These are phyloP conservation scores for Camptophora hylomeconis DNA, from an alignment of 2,329 filamentous ascomycete genomes.

Conservation along the genomic window DNA sequence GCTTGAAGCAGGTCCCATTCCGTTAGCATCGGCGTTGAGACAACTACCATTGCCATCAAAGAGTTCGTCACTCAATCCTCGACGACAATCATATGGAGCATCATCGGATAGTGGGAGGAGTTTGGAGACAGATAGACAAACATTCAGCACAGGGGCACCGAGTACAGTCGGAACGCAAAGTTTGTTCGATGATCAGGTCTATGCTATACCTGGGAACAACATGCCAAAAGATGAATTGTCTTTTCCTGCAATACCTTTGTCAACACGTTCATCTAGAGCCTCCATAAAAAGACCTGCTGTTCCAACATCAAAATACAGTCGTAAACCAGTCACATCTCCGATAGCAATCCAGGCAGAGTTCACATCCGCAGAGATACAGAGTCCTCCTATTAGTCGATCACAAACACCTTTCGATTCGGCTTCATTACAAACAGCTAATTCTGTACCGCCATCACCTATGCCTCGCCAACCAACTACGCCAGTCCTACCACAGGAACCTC, in stretches of 20 bases:
- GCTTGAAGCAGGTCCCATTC: no score
- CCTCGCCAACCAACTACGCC: constrained; percentile 9
- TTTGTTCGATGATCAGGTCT: constrained; percentile 7
- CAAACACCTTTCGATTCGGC: neutral
- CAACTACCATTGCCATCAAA: no score
- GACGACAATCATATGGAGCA: constrained; percentile 6
- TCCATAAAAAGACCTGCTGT: constrained; percentile 9
- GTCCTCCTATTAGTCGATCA: neutral
- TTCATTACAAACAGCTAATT: constrained; percentile 2
- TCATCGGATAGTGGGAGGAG: constrained; percentile 11
- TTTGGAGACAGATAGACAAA: no score
- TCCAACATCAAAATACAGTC: constrained; percentile 17
- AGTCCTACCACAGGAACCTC: constrained; percentile 6
- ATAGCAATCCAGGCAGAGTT: neutral
- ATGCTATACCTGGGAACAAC: constrained; percentile 3
- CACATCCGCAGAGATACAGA: neutral
- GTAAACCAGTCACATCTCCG: constrained; percentile 8
- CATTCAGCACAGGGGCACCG: no score
- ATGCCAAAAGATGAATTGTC: constrained; percentile 5
- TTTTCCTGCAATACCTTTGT: constrained; percentile 4
- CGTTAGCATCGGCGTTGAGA: no score
- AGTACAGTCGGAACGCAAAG: constrained; percentile 9
- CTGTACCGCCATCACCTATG: constrained; percentile 1
- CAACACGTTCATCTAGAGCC: constrained; percentile 10
- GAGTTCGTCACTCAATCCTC: no score